phyloP scores from a whole-genome alignment of 768 basidiomycete genomes.

The Pisolithus tinctorius region DNA sequence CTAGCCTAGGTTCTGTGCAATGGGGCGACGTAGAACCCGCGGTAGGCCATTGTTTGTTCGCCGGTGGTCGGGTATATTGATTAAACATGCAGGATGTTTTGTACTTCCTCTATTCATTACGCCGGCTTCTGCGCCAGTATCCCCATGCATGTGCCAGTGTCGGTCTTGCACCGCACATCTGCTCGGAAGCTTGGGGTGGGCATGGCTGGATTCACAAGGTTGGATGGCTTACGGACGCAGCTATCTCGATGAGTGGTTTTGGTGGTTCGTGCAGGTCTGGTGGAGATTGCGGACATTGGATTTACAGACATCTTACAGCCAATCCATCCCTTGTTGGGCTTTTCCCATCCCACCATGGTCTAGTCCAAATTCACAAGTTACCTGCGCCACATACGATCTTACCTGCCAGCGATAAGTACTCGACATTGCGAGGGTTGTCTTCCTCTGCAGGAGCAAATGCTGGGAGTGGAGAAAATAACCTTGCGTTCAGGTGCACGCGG shows the following conservation, averaged over 20 bases:
- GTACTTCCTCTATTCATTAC: conserved; percentile 65
- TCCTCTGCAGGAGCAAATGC: conserved; percentile 42
- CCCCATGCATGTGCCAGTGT: conserved; percentile 61
- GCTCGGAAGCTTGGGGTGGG: conserved; percentile 52
- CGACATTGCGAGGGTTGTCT: conserved; percentile 74
- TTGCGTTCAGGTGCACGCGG: conserved; percentile 89
- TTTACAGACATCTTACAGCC: conserved; percentile 35
- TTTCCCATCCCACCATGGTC: conserved; percentile 84
- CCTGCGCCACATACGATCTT: conserved; percentile 70
- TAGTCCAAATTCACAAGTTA: conserved; percentile 69
- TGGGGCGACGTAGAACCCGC: conserved; percentile 61
- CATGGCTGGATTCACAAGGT: conserved; percentile 71
- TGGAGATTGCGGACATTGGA: not conserved
- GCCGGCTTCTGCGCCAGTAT: conserved; percentile 49
- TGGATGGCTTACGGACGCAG: conserved; percentile 73
- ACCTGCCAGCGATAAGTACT: conserved; percentile 77
- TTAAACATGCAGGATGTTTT: conserved; percentile 49
- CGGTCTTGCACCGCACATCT: conserved; percentile 59
- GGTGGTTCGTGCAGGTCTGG: conserved; percentile 48
- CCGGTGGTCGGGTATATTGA: conserved; percentile 2
- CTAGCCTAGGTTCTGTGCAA: conserved; percentile 50
- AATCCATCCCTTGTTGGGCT: conserved; percentile 66
- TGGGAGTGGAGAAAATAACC: conserved; percentile 89
- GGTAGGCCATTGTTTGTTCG: conserved; percentile 32
- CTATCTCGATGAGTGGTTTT: conserved; percentile 71